Base-by-base conservation (phyloP, 306 rosid species). In the Trichosanthes truncata region DNA sequence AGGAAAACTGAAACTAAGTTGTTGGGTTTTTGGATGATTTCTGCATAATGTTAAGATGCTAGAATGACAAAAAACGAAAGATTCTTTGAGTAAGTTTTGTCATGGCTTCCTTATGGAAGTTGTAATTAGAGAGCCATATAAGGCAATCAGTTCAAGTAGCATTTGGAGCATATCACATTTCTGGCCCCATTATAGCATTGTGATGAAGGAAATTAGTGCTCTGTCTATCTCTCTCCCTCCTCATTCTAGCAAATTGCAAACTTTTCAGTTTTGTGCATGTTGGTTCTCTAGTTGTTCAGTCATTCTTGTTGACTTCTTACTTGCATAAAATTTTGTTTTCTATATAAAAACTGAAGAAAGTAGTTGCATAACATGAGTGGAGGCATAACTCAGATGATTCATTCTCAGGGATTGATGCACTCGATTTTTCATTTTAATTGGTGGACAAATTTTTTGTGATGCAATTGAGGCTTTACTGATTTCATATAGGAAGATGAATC, bases 401-500 rank as follows among this genome's bases (percentile, higher is more conserved):
- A 66, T 65, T 35, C 45, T 18, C n/a, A 14, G 43, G 8, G 48
- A 66, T 33, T 66, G 26, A 65, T 65, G 46, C 48, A 66, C 48
- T 63, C 6, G 46, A 38, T 23, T 71, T 9, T 3, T 46, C 17
- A 36, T 66, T 40, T 81, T 46, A 49, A 23, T 45, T 45, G 72
- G 46, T 76, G 80, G 80, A 78, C 91, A 93, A 94, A 90, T 88
- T 52, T 87, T 91, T 83, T 76, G 78, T 80, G 94, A 93, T 81
- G 90, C 90, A 12, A 55, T 93, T 72, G 97, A 91, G 84, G 96
- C 96, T 56, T 83, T 93, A 65, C 85, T 93, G 59, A 45, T 88
- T 75, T 93, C 97, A 14, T 87, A 91, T 79, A 93, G 68, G 96
- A 93, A 91, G 90, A 91, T 93, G 92, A 91, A 93, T 87, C 97